Evolutionary conservation across 768 basidiomycete species (phyloP).

Genomic region (Sistotremastrum niveocremeum): DNA sequence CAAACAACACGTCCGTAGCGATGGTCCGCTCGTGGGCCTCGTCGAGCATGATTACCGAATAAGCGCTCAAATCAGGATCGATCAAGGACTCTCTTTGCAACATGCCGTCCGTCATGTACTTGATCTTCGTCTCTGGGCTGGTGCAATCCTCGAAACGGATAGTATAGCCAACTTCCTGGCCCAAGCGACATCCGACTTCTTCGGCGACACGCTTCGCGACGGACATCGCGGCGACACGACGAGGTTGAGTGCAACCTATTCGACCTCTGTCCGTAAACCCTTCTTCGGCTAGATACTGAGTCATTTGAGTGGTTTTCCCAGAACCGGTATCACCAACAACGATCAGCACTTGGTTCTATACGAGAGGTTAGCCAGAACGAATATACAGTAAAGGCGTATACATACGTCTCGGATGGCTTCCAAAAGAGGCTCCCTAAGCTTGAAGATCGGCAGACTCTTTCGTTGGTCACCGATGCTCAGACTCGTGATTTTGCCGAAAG

Average conservation of each 20-base stretch:
- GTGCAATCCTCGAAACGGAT: conserved; percentile 99
- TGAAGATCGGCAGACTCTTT: conserved; percentile 84
- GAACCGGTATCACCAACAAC: conserved; percentile 98
- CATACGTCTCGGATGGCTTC: conserved; percentile 82
- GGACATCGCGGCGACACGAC: conserved; percentile 98
- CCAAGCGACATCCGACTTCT: conserved; percentile 94
- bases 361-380: conserved; percentile 9
- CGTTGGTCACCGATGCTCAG: conserved; percentile 92
- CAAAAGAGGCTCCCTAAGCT: conserved; percentile 79
- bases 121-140: conserved; percentile 96
- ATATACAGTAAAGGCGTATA: conserved; percentile 1
- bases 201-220: conserved; percentile 98
- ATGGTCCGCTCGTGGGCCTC: conserved; percentile 99
- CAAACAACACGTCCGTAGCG: conserved; percentile 96
- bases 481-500: conserved; percentile 84
- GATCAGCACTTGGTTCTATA: conserved; percentile 89
- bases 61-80: conserved; percentile 85
- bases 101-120: conserved; percentile 99
- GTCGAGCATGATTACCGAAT: conserved; percentile 95
- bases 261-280: conserved; percentile 84
- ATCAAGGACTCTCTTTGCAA: conserved; percentile 92
- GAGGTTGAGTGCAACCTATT: conserved; percentile 96
- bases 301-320: conserved; percentile 99
- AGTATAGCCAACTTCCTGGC: conserved; percentile 95
- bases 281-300: conserved; percentile 91